These are phyloP conservation scores for Trichoderma guizhouense DNA, from an alignment of 2,329 filamentous ascomycete genomes.

Conservation along the genomic window DNA sequence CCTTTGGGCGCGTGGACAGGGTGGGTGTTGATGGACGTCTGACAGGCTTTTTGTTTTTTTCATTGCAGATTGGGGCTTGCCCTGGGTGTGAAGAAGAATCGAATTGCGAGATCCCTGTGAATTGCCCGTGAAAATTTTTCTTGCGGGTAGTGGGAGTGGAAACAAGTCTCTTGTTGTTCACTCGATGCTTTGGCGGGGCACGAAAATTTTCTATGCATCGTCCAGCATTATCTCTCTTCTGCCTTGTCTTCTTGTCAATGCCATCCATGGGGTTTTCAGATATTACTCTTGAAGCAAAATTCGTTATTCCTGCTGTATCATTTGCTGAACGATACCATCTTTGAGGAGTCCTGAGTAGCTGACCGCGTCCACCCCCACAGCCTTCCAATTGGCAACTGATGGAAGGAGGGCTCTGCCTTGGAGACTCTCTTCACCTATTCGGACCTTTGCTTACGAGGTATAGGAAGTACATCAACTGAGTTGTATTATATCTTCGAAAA, in stretches of 20 bases:
- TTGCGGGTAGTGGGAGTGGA: background rate
- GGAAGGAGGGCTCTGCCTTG: background rate
- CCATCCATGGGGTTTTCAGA: background rate
- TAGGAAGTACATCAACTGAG: background rate
- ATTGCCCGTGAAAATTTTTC: background rate
- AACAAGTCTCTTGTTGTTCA: background rate
- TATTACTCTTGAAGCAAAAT: background rate
- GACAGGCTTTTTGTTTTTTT: conserved; percentile 67
- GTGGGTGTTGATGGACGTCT: conserved; percentile 87
- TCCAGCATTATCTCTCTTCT: background rate
- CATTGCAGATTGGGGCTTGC: conserved; percentile 48
- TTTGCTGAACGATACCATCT: background rate
- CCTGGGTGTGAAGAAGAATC: conserved; percentile 51
- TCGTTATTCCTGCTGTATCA: background rate
- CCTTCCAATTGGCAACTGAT: background rate
- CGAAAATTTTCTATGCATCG: background rate
- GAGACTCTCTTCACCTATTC: background rate
- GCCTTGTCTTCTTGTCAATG: background rate
- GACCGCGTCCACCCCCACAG: background rate
- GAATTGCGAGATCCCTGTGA: background rate
- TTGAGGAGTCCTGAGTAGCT: background rate
- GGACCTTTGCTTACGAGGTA: background rate
- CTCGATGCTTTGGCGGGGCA: background rate
- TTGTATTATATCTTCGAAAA: background rate
- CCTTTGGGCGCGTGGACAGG: conserved; percentile 73